Conservation (phyloP, 148 eudicot species). For the Oxyria digyna region DNA sequence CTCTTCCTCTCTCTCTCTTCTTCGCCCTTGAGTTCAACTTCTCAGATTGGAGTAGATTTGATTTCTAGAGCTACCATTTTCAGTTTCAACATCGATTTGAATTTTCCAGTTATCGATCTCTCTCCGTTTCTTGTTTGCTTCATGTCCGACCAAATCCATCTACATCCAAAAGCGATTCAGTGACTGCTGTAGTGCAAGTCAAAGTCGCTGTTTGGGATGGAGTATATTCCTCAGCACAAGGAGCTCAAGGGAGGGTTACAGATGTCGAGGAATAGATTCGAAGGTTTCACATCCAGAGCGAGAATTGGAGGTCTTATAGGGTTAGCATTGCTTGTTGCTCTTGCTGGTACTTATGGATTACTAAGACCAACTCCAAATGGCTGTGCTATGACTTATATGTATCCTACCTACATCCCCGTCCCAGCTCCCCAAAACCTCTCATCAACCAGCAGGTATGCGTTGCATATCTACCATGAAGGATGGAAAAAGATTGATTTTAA, state of each 20-base stretch:
- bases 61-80: background rate
- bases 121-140: background rate
- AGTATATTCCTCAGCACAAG: constrained; percentile 7
- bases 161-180: background rate
- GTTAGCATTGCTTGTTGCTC: constrained; percentile 27
- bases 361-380: constrained; percentile 59
- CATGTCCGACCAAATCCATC: constrained; percentile 4
- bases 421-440: constrained; percentile 47
- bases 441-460: constrained; percentile 56
- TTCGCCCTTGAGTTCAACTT: background rate
- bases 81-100: background rate
- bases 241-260: background rate
- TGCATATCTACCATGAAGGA: constrained; percentile 91
- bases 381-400: constrained; percentile 92
- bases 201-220: constrained; percentile 1
- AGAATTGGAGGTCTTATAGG: constrained; percentile 33
- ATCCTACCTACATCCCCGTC: constrained; percentile 87
- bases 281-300: constrained; percentile 36
- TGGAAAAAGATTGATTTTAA: constrained; percentile 81
- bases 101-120: background rate
- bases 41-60: constrained; percentile 1
- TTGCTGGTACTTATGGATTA: constrained; percentile 45
- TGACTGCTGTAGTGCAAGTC: background rate
- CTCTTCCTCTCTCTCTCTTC: background rate
- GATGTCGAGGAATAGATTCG: constrained; percentile 16